phyloP scores from a whole-genome alignment of 148 eudicot species.

The Talinum fruticosum region DNA sequence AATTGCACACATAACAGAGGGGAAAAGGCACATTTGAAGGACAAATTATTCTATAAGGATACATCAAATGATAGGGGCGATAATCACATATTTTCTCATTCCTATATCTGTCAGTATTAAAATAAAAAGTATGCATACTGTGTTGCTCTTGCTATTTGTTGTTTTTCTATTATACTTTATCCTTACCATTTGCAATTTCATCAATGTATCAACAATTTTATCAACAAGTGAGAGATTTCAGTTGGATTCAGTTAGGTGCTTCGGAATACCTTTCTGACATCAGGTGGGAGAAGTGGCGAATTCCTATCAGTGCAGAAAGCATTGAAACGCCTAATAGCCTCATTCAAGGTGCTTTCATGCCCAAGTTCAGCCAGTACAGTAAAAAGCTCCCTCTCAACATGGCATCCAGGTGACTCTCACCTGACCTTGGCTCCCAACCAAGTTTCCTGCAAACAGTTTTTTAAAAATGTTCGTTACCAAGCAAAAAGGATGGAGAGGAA shows the following conservation, averaged over 20 bases:
- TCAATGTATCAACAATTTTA: not conserved
- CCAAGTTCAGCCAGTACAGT: slow-evolving; percentile 72
- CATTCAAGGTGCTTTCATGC: slow-evolving; percentile 60
- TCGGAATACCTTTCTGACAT: slow-evolving; percentile 67
- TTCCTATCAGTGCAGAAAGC: slow-evolving; percentile 67
- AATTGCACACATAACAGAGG: not conserved
- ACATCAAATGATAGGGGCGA: not conserved
- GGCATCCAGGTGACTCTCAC: slow-evolving; percentile 92
- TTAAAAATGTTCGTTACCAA: not conserved
- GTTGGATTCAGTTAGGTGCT: not conserved
- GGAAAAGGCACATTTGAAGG: not conserved
- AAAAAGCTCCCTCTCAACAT: slow-evolving; percentile 93
- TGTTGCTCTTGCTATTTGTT: not conserved
- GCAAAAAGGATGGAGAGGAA: not conserved
- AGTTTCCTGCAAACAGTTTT: slow-evolving; percentile 47
- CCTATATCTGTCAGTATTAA: not conserved
- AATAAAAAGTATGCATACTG: no score
- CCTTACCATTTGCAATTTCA: not conserved
- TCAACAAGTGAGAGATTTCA: not conserved
- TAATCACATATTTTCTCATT: not conserved
- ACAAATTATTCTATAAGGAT: not conserved
- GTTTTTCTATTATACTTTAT: not conserved
- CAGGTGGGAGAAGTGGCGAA: slow-evolving; percentile 91
- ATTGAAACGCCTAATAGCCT: slow-evolving; percentile 81
- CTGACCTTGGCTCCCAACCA: slow-evolving; percentile 88